Base-by-base conservation (phyloP, 202 grass and related monocot genomes). In the Hordeum pubiflorum region DNA sequence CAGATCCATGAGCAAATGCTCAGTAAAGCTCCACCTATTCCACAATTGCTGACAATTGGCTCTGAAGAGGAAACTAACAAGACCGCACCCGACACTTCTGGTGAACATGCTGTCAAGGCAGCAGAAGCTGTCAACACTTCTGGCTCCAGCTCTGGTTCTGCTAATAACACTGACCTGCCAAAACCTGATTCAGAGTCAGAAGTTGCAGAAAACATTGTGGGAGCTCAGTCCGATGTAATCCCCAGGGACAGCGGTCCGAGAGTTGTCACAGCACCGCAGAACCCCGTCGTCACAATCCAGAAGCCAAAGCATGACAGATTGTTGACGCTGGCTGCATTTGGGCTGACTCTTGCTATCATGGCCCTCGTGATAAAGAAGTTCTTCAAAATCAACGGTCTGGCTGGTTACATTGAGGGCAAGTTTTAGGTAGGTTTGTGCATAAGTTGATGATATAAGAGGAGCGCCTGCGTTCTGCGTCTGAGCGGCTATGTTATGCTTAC, bases 1-100 rank as follows among this genome's bases (percentile, higher is more conserved):
- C 85, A 99, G 96, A 99, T 99, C 54, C 96, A 99, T 76, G 79
- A 87, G 43, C 82, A 82, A 85, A 95, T 99, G 96, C 84, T 99
- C 48, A 75, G 65, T 54, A 99, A 91, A 85, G 90, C 87, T 21
- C 92, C 96, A 29, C 77, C 71, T 58, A 81, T 96, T 58, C 90
- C 90, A 50, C 90, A 85, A 81, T 52, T 82, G 29, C 41, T 78
- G 63, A 83, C 38, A 36, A 88, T 64, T 70, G 82, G 62, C 54
- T 32, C 55, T 56, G 76, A 65, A 2, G 80, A 67, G 17, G 74
- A 83, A 26, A 67, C 81, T 38, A 66, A 80, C 70, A 81, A 83
- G 79, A 41, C 77, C 0, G 8, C 61, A 21, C 15, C 80, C 29
- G 61, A 72, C 6, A 17, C 79, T 76, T 55, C 36, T 22, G 60